phyloP scores from a whole-genome alignment of 768 basidiomycete species.

The Panaeolus papilionaceus region DNA sequence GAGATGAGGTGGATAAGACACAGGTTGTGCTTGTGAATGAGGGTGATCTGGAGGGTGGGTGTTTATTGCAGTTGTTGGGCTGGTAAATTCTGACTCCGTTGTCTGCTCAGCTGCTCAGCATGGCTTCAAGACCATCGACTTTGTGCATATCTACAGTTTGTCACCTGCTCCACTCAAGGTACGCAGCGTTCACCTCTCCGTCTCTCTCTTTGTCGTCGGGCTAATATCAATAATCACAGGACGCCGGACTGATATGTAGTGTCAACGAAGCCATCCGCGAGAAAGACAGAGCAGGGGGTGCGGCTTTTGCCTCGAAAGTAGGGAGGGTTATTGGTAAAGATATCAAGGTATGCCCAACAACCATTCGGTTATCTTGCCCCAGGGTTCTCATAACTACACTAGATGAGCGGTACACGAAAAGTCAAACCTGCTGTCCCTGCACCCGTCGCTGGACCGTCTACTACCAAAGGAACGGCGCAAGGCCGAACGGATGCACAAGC shows the following conservation, averaged over 20 bases:
- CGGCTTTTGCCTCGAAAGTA: conserved; percentile 44
- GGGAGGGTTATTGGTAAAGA: conserved; percentile 50
- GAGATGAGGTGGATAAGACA: conserved; percentile 50
- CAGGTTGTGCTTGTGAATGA: conserved; percentile 68
- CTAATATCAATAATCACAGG: conserved; percentile 36
- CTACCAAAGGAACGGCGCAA: conserved; percentile 31
- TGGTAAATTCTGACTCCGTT: not conserved
- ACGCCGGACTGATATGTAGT: conserved; percentile 50
- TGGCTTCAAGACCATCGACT: conserved; percentile 57
- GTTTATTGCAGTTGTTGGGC: not conserved
- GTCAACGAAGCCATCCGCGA: conserved; percentile 45
- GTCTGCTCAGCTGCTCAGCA: conserved; percentile 55
- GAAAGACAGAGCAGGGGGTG: conserved; percentile 48
- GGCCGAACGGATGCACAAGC: conserved; percentile 21
- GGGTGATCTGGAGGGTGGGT: conserved; percentile 67
- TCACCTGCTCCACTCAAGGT: conserved; percentile 69
- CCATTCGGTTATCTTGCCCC: not conserved
- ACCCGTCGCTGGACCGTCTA: conserved; percentile 53
- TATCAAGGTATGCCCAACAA: conserved; percentile 49
- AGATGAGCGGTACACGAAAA: conserved; percentile 30
- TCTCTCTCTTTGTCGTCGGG: conserved; percentile 10
- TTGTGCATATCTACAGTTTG: conserved; percentile 73
- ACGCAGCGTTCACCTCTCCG: conserved; percentile 31
- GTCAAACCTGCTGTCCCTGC: conserved; percentile 29
- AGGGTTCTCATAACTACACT: not conserved